Conservation (phyloP, 2,329 filamentous ascomycete species). For the Curvularia sp. region DNA sequence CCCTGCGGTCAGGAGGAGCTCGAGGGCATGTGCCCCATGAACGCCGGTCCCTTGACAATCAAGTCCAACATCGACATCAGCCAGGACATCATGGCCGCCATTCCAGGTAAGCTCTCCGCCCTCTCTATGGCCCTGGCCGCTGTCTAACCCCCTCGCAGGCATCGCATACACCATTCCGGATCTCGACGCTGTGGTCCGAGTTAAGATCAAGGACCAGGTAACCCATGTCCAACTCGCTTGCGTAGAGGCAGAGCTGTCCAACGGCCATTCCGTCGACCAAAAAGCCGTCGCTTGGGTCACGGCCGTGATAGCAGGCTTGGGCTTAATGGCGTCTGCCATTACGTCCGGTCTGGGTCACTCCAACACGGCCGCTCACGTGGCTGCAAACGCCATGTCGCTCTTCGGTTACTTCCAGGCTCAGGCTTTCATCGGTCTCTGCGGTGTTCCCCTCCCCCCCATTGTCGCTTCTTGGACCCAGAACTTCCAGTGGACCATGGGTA, state of each 20-base stretch:
- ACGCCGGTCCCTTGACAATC: constrained; percentile 79
- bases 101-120: constrained; percentile 65
- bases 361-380: constrained; percentile 93
- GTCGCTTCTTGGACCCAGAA: constrained; percentile 95
- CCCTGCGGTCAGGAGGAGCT: constrained; percentile 71
- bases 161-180: constrained; percentile 92
- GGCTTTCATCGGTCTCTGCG: constrained; percentile 85
- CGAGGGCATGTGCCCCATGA: constrained; percentile 90
- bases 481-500: constrained; percentile 98
- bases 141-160: constrained; percentile 50
- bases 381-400: constrained; percentile 90
- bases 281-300: constrained; percentile 88
- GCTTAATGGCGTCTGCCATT: constrained; percentile 82
- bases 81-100: constrained; percentile 66
- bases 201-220: constrained; percentile 77
- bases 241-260: constrained; percentile 85
- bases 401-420: constrained; percentile 95
- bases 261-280: constrained; percentile 90
- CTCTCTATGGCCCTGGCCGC: background rate
- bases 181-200: constrained; percentile 82
- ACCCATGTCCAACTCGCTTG: constrained; percentile 76
- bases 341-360: constrained; percentile 90
- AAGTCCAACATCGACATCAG: constrained; percentile 68
- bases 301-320: constrained; percentile 84
- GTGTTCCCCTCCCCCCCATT: constrained; percentile 82